These are phyloP conservation scores for Beauveria scarabaeidicola DNA, from an alignment of 2,329 filamentous ascomycete species.

Conservation along the genomic window DNA sequence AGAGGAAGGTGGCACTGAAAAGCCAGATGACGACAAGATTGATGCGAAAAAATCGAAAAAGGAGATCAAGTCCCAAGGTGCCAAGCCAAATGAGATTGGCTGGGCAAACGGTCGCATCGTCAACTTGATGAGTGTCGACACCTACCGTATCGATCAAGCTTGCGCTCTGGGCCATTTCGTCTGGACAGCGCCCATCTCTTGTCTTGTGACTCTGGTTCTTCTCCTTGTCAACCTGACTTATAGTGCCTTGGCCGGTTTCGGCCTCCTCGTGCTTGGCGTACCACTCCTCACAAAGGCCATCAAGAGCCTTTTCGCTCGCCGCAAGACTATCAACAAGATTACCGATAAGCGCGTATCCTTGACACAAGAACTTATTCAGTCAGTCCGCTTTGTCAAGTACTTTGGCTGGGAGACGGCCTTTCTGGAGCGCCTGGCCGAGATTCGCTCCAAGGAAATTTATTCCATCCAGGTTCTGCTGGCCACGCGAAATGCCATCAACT, in stretches of 20 bases:
- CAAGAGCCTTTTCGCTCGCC: conserved; percentile 63
- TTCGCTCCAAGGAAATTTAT: conserved; percentile 68
- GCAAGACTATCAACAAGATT: conserved; percentile 79
- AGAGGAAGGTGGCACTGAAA: conserved; percentile 38
- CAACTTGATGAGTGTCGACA: conserved; percentile 92
- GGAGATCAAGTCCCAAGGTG: conserved; percentile 24
- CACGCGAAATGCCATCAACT: conserved; percentile 78
- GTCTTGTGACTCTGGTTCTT: conserved; percentile 69
- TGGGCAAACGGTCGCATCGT: conserved; percentile 91
- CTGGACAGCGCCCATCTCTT: conserved; percentile 77
- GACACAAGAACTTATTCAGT: conserved; percentile 85
- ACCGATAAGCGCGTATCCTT: conserved; percentile 87
- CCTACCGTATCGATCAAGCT: conserved; percentile 84
- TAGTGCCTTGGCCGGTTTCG: conserved; percentile 83
- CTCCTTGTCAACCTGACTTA: conserved; percentile 83
- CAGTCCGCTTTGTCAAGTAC: conserved; percentile 90
- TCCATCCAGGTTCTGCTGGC: conserved; percentile 78
- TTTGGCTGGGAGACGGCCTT: conserved; percentile 95
- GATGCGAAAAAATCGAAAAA: conserved; percentile 31
- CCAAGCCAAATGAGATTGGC: conserved; percentile 55
- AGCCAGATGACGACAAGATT: conserved; percentile 28
- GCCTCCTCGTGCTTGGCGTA: conserved; percentile 67
- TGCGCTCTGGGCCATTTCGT: conserved; percentile 83
- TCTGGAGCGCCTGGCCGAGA: conserved; percentile 62
- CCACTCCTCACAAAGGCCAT: conserved; percentile 72